Conservation (phyloP, 805 yeast genomes). For the Yarrowia sp. region DNA sequence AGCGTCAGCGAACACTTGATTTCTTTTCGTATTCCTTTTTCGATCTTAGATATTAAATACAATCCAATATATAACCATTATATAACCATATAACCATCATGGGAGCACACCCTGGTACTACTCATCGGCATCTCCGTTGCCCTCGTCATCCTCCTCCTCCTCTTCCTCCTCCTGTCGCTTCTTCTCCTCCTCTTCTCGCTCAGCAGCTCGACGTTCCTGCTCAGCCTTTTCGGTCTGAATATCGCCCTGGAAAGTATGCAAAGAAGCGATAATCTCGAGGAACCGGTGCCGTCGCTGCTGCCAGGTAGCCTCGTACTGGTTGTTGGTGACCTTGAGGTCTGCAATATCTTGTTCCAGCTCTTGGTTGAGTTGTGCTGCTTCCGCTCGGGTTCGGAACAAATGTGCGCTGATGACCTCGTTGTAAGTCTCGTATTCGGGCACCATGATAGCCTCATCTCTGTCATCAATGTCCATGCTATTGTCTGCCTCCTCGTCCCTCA, state of each 20-base stretch:
- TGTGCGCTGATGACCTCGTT: background rate
- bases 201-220: slow-evolving; percentile 22
- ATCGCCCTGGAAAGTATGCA: slow-evolving; percentile 23
- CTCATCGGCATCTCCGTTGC: background rate
- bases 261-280: slow-evolving; percentile 12
- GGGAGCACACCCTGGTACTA: too few relatives aligned
- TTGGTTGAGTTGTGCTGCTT: slow-evolving; percentile 1
- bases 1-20: too few relatives aligned
- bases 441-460: background rate
- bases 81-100: too few relatives aligned
- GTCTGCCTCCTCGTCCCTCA: slow-evolving; percentile 26
- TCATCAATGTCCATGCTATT: slow-evolving; percentile 12
- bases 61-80: background rate
- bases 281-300: slow-evolving; percentile 19
- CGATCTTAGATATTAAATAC: background rate
- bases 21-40: too few relatives aligned
- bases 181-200: slow-evolving; percentile 21
- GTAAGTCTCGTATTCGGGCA: slow-evolving; percentile 8
- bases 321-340: slow-evolving; percentile 20
- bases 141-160: background rate
- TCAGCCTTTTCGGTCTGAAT: slow-evolving; percentile 24
- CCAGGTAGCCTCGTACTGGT: slow-evolving; percentile 15
- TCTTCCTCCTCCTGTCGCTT: slow-evolving; percentile 11
- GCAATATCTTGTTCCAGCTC: slow-evolving; percentile 14
- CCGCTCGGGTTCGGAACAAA: slow-evolving; percentile 6